Base-by-base conservation (phyloP, 495 filamentous ascomycete species). In the Aspergillus baeticus region DNA sequence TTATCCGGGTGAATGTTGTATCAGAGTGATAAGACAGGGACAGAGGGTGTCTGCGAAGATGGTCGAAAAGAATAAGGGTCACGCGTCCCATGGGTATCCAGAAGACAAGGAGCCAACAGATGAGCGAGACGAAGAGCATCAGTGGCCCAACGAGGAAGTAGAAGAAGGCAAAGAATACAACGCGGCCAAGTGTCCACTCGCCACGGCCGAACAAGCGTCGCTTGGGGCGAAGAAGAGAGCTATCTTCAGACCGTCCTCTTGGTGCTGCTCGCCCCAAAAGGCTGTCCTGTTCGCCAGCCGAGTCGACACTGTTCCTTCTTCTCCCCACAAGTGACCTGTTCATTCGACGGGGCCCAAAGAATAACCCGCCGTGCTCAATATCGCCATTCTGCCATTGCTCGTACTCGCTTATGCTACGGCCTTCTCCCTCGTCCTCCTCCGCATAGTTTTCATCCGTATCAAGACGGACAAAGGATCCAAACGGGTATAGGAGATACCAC, bases 361-460 rank as follows among this genome's bases (percentile, higher is more conserved):
- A 98, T 8, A 97, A 82, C 13, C 92, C 80, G 4, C 94, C 94
- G 71, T 96, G 90, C 70, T 99, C 94, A 34, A 99, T 76, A 67
- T 99, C 94, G 35, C 94, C 94, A 62, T 87, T 96, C 68, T 99
- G 94, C 94, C 94, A 99, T 69, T 96, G 92, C 69, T 98, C 94
- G 70, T 99, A 99, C 72, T 99, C 94, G 66, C 90, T 96, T 68
- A 99, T 97, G 70, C 92, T 98, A 63, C 94, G 83, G n/a, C 95
- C 94, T 73, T 99, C 94, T n/a, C 92, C 95, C 64, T 96, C 86
- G 68, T 99, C 94, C 70, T 99, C 94, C 61, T 98, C 90, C 20
- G 90, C 81, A 68, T 99, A 99, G 31, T 87, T 86, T 63, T 98
- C 94, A 63, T 99, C 92, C 61, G 91, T 89, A 62, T 95, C 86